A percentile compares a stretch with the other conserved stretches of the same genome.
These are phyloP conservation scores for Cryptococcus hybrid DNA, from an alignment of 1,284 basidiomycete species.

Conservation along the genomic window DNA sequence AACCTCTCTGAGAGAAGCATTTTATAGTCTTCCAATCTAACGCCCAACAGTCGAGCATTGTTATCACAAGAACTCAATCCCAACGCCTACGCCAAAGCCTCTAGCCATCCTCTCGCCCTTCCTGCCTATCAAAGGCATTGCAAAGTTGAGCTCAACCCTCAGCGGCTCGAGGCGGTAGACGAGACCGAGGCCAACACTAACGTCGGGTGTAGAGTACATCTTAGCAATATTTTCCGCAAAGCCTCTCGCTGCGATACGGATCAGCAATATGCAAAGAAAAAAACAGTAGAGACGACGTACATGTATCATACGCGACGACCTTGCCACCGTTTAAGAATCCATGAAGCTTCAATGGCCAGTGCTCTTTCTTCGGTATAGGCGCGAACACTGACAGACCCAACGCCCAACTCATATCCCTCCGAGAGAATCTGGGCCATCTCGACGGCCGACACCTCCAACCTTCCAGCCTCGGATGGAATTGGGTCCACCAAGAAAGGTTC, in stretches of 20 bases:
- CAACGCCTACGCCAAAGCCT: slow-evolving; percentile 89
- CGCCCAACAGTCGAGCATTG: no score
- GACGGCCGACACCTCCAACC: slow-evolving; percentile 62
- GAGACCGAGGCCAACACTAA: no score
- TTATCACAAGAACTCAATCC: slow-evolving; percentile 70
- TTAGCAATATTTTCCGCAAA: slow-evolving; percentile 40
- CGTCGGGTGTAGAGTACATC: slow-evolving; percentile 48
- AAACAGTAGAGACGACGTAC: slow-evolving; percentile 51
- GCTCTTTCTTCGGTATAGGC: slow-evolving; percentile 69
- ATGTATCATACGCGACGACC: slow-evolving; percentile 62
- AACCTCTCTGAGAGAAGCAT: no score
- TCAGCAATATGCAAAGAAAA: no score
- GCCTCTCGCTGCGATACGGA: slow-evolving; percentile 42
- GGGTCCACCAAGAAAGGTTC: slow-evolving; percentile 92
- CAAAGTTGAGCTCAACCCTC: slow-evolving; percentile 83
- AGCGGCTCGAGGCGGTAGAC: no score
- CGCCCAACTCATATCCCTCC: slow-evolving; percentile 86
- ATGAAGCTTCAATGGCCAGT: slow-evolving; percentile 90
- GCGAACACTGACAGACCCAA: slow-evolving; percentile 76
- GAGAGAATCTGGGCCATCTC: slow-evolving; percentile 75
- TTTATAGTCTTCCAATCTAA: no score
- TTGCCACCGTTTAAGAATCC: slow-evolving; percentile 82
- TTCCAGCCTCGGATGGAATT: slow-evolving; percentile 87
- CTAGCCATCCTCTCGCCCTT: slow-evolving; percentile 72
- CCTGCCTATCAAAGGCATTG: slow-evolving; percentile 77